Conservation (phyloP, 768 basidiomycete species). For the Hirschioporus abietinus region DNA sequence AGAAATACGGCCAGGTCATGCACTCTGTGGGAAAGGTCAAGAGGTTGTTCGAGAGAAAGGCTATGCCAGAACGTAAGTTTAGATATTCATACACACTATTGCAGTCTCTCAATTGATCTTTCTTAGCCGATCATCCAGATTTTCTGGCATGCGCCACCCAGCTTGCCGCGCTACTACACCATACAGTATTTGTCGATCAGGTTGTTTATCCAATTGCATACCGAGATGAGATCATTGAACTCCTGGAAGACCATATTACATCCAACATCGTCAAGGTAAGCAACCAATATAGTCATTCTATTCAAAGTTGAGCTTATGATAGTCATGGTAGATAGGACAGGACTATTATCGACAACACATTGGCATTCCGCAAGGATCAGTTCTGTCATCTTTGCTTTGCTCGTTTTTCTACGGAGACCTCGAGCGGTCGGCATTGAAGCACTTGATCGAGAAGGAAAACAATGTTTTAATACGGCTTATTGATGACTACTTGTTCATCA, state of each 20-base stretch:
- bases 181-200: constrained; percentile 85
- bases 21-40: constrained; percentile 51
- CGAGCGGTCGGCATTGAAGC: constrained; percentile 53
- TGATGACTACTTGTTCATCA: constrained; percentile 94
- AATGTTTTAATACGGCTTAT: constrained; percentile 80
- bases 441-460: constrained; percentile 47
- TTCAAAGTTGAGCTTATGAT: not conserved
- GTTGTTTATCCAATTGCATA: constrained; percentile 53
- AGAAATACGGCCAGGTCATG: constrained; percentile 63
- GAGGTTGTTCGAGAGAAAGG: constrained; percentile 53
- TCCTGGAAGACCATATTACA: constrained; percentile 86
- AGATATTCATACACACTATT: not conserved
- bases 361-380: constrained; percentile 96
- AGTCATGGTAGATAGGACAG: constrained; percentile 58
- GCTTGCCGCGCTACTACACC: constrained; percentile 59
- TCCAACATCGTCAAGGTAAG: constrained; percentile 87
- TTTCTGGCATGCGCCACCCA: constrained; percentile 67
- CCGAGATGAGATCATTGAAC: constrained; percentile 55
- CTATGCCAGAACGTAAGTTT: constrained; percentile 56
- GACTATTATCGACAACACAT: constrained; percentile 82
- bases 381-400: constrained; percentile 91
- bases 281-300: not conserved
- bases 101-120: not conserved
- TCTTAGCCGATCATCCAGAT: constrained; percentile 65
- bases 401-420: constrained; percentile 93